Evolutionary conservation across 2,329 filamentous ascomycete genomes (phyloP).

Genomic region (Diplodia intermedia): DNA sequence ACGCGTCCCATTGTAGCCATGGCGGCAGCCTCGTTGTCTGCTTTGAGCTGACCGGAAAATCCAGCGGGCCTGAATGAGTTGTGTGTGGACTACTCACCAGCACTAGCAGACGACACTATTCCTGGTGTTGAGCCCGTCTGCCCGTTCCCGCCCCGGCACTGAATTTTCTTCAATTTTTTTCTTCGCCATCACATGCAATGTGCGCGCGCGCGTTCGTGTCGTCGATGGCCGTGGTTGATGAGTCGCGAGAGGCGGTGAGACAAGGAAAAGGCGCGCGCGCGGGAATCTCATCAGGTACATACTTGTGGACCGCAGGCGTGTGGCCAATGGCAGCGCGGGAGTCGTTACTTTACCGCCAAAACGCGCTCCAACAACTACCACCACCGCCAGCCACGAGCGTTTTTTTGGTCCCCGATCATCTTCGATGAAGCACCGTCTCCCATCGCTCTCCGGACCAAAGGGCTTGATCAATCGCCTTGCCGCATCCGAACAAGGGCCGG

Average conservation of each 20-base stretch:
- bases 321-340: background rate
- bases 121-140: background rate
- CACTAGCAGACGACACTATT: background rate
- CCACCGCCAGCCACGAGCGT: background rate
- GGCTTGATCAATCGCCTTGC: background rate
- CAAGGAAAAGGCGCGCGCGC: background rate
- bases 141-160: no score
- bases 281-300: background rate
- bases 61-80: background rate
- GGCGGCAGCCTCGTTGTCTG: background rate
- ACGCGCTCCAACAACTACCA: background rate
- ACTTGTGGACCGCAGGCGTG: no score
- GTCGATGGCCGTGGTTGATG: background rate
- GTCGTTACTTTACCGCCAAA: no score
- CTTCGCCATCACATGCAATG: background rate
- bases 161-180: no score
- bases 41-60: slow-evolving; percentile 22
- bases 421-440: background rate
- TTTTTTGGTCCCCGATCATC: background rate
- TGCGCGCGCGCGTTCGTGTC: background rate
- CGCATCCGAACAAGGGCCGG: background rate
- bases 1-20: background rate
- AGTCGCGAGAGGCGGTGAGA: background rate
- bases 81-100: background rate
- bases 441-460: background rate